A percentile compares a stretch with the other conserved stretches of the same genome.
These are phyloP conservation scores for Theileria equi DNA, from an alignment of 169 alveolate genomes.

Conservation along the genomic window DNA sequence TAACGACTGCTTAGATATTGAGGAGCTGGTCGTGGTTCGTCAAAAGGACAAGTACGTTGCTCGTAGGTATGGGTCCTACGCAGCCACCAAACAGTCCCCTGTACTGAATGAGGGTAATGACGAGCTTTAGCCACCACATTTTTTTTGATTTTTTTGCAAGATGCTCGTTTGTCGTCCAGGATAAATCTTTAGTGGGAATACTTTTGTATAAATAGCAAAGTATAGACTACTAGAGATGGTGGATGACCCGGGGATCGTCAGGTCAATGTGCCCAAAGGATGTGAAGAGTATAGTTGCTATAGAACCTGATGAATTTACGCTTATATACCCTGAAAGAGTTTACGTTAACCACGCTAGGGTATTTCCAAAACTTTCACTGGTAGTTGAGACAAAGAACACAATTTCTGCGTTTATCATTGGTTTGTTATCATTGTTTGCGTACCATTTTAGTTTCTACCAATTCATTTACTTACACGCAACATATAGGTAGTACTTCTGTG, in stretches of 20 bases:
- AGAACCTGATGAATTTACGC: constrained; percentile 40
- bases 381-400: constrained; percentile 38
- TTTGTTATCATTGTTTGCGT: not conserved
- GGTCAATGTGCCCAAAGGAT: constrained; percentile 48
- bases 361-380: constrained; percentile 45
- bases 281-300: constrained; percentile 37
- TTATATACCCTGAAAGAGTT: constrained; percentile 25
- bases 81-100: constrained; percentile 26
- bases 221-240: not conserved
- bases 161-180: not conserved
- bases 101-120: not conserved
- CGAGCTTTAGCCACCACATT: not conserved
- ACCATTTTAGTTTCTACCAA: not conserved
- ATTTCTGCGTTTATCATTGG: constrained; percentile 57
- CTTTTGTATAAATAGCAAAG: not conserved
- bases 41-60: constrained; percentile 58
- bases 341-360: constrained; percentile 29
- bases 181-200: not conserved
- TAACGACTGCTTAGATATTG: constrained; percentile 5
- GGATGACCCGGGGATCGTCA: not conserved
- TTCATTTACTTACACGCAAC: not conserved
- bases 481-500: constrained; percentile 29
- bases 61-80: constrained; percentile 37
- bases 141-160: not conserved
- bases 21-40: constrained; percentile 40